Evolutionary conservation across 768 basidiomycete species (phyloP).

Genomic region (Lactarius vividus): DNA sequence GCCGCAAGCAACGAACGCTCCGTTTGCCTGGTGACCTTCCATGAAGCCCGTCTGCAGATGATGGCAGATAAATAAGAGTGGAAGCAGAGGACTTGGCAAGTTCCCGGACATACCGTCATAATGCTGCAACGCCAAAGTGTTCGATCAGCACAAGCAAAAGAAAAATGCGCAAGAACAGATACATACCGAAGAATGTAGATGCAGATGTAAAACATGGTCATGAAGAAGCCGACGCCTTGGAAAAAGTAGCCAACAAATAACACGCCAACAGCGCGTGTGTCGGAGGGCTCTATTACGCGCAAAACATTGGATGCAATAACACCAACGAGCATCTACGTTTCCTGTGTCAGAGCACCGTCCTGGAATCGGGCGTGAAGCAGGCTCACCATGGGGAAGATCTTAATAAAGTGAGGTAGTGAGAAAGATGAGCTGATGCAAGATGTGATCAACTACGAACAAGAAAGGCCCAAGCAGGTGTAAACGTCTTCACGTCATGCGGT

Average conservation of each 20-base stretch:
- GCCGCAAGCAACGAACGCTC: slow-evolving; percentile 48
- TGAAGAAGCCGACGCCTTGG: slow-evolving; percentile 48
- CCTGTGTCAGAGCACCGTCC: slow-evolving; percentile 7
- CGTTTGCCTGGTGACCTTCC: slow-evolving; percentile 48
- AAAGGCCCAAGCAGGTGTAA: slow-evolving; percentile 39
- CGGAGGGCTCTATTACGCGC: slow-evolving; percentile 37
- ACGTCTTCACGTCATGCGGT: slow-evolving; percentile 43
- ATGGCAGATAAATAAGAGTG: background rate
- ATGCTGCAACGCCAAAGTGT: slow-evolving; percentile 32
- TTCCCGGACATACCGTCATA: slow-evolving; percentile 36
- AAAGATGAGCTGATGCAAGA: background rate
- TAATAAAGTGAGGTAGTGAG: background rate
- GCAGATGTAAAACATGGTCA: slow-evolving; percentile 50
- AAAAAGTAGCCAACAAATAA: slow-evolving; percentile 47
- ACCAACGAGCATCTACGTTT: slow-evolving; percentile 45
- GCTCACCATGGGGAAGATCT: slow-evolving; percentile 38
- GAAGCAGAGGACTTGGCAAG: background rate
- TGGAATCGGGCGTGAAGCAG: background rate
- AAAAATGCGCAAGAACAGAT: background rate
- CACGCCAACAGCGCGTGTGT: slow-evolving; percentile 41
- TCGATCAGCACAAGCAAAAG: background rate
- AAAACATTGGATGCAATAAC: slow-evolving; percentile 47
- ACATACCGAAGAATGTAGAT: slow-evolving; percentile 47
- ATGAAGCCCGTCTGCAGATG: slow-evolving; percentile 43
- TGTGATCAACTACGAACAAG: slow-evolving; percentile 34